These are phyloP conservation scores for Amphibolis antarctica DNA, from an alignment of 106 monocot species.

Conservation along the genomic window DNA sequence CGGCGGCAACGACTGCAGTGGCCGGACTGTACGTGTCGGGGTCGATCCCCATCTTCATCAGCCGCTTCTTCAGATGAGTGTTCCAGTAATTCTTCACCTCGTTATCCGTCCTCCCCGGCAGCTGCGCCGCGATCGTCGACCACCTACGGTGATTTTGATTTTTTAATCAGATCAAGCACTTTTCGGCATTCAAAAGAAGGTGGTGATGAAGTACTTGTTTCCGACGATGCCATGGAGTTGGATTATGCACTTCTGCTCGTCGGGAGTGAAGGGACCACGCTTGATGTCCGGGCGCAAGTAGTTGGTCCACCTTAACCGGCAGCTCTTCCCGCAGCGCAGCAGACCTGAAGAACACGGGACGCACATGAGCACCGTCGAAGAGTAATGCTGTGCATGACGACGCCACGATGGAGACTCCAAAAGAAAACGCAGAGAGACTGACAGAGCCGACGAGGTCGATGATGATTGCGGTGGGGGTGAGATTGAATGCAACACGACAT, in stretches of 20 bases:
- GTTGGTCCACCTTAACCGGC: slow-evolving; percentile 85
- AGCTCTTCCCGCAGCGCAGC: slow-evolving; percentile 87
- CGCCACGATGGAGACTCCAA: too few relatives aligned
- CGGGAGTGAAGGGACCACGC: slow-evolving; percentile 71
- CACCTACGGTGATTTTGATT: too few relatives aligned
- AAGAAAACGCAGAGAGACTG: too few relatives aligned
- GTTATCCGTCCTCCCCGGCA: slow-evolving; percentile 49
- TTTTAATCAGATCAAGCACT: too few relatives aligned
- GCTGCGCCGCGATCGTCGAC: slow-evolving; percentile 68
- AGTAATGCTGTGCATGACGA: too few relatives aligned
- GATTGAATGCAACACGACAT: too few relatives aligned
- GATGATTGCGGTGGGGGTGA: too few relatives aligned
- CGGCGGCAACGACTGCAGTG: slow-evolving; percentile 15
- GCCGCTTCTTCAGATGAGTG: slow-evolving; percentile 55
- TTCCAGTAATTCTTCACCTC: slow-evolving; percentile 76
- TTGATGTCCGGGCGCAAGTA: slow-evolving; percentile 88
- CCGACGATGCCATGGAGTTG: slow-evolving; percentile 86
- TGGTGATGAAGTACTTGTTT: too few relatives aligned
- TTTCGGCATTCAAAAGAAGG: too few relatives aligned
- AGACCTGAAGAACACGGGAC: too few relatives aligned
- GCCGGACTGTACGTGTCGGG: slow-evolving; percentile 45
- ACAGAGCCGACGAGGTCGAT: too few relatives aligned
- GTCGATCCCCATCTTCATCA: slow-evolving; percentile 57
- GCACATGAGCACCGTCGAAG: too few relatives aligned
- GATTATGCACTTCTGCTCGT: slow-evolving; percentile 73